Evolutionary conservation across 2,329 filamentous ascomycete species (phyloP).

Genomic region (Colletotrichum acutatum): DNA sequence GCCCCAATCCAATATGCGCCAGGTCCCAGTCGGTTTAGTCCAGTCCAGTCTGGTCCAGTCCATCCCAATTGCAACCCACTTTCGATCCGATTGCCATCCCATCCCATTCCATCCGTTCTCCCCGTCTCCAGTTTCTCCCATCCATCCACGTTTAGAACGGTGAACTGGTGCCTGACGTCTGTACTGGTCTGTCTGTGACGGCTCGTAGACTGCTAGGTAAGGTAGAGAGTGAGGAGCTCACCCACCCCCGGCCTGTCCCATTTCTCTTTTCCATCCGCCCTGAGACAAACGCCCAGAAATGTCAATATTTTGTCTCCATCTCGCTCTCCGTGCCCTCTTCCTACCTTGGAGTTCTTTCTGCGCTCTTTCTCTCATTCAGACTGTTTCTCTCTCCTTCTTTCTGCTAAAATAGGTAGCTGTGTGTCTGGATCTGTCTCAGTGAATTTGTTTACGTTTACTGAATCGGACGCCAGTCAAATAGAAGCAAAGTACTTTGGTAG

Average conservation of each 20-base stretch:
- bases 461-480: neutral
- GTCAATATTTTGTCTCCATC: too few relatives aligned
- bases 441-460: neutral
- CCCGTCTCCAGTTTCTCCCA: neutral
- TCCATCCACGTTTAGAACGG: neutral
- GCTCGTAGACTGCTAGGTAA: too few relatives aligned
- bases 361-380: too few relatives aligned
- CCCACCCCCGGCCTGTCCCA: neutral
- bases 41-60: neutral
- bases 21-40: neutral
- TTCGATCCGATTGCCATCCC: constrained; percentile 15
- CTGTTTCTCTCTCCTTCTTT: neutral
- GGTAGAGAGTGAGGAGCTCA: neutral
- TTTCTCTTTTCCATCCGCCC: neutral
- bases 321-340: too few relatives aligned
- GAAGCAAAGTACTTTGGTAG: neutral
- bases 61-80: constrained; percentile 1
- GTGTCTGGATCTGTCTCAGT: neutral
- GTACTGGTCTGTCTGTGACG: neutral
- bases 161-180: neutral
- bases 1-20: neutral
- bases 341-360: too few relatives aligned
- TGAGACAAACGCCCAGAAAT: neutral
- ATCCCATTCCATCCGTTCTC: constrained; percentile 6
- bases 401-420: neutral